Base-by-base conservation (phyloP, 106 monocot species). In the Acanthochlamys bracteata region DNA sequence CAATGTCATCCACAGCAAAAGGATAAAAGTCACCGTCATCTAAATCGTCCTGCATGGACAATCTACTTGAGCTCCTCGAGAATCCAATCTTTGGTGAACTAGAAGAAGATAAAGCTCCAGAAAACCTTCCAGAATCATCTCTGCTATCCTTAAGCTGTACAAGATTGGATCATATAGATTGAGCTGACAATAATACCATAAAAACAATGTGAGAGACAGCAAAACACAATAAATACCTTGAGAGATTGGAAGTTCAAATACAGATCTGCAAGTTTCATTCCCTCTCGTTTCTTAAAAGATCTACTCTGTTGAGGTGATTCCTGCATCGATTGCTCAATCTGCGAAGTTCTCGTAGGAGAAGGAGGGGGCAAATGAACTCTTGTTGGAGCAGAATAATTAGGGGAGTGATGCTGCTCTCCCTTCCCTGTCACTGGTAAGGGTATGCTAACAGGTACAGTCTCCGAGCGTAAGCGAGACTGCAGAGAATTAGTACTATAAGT, bases 1-100 rank as follows among this genome's bases (percentile, higher is more conserved):
- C 91, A 64, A 98, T 75, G 68, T 99, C 89, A 74, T 99, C 98
- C 27, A 99, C 85, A 47, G 83, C 92, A 82, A 99, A 99, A 39
- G 85, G 92, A 53, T 71, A 91, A 60, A 73, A 82, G 40, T 82
- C 79, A 56, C 81, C 93, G 21, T 69, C 92, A 42, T 99, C 98
- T 62, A 77, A 80, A 74, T 92, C 85, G 67, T 98, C 96, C 67
- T 76, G 82, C 42, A 81, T 67, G 10, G 86, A 92, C 57, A 86
- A 67, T 70, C 81, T 83, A 67, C 91, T 92, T 0, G 91, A 92
- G 74, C 86, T 92, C 69, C 91, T 92, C 20, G 91, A 86, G 41
- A 86, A 74, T 24, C 73, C 81, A 66, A 81, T 62, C 13, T 78
- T 52, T 39, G 87, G 96, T 7, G 96, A 98, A 41, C 80, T 83